phyloP scores from a whole-genome alignment of 2,329 filamentous ascomycete genomes.

The Didymosphaeria variabile region DNA sequence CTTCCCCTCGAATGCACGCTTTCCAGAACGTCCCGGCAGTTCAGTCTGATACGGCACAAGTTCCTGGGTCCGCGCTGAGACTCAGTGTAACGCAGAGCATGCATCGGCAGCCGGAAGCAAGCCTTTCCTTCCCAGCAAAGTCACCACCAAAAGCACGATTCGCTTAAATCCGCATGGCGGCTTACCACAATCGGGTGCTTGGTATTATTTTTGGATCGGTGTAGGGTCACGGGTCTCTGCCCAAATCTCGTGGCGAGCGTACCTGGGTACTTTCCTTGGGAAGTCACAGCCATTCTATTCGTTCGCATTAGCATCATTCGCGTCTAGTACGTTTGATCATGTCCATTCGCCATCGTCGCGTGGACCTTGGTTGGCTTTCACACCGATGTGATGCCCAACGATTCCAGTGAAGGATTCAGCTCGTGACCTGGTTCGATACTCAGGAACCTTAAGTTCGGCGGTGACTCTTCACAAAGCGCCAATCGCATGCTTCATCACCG shows the following conservation, averaged over 20 bases:
- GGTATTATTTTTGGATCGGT: slow-evolving; percentile 33
- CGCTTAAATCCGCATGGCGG: slow-evolving; percentile 22
- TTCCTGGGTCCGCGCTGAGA: slow-evolving; percentile 15
- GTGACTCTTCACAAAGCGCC: not conserved
- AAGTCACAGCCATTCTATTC: slow-evolving; percentile 3
- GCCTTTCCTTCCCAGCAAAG: slow-evolving; percentile 15
- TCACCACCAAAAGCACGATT: slow-evolving; percentile 23
- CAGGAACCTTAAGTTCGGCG: not conserved
- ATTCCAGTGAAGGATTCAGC: not conserved
- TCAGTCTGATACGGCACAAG: slow-evolving; percentile 29
- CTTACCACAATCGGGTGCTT: slow-evolving; percentile 30
- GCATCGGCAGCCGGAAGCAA: slow-evolving; percentile 30
- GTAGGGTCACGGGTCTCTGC: slow-evolving; percentile 17
- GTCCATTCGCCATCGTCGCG: slow-evolving; percentile 4
- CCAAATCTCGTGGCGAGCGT: slow-evolving; percentile 4
- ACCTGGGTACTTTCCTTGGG: not conserved
- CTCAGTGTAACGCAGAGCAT: slow-evolving; percentile 32
- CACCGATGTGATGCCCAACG: slow-evolving; percentile 10
- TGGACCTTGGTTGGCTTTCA: not conserved
- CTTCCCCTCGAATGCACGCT: slow-evolving; percentile 16
- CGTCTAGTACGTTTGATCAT: not conserved
- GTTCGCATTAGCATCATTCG: not conserved
- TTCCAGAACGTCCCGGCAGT: slow-evolving; percentile 23
- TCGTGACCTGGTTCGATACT: not conserved
- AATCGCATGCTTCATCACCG: not conserved